phyloP scores from a whole-genome alignment of 306 rosid genomes.

The Prunus kanzakura region DNA sequence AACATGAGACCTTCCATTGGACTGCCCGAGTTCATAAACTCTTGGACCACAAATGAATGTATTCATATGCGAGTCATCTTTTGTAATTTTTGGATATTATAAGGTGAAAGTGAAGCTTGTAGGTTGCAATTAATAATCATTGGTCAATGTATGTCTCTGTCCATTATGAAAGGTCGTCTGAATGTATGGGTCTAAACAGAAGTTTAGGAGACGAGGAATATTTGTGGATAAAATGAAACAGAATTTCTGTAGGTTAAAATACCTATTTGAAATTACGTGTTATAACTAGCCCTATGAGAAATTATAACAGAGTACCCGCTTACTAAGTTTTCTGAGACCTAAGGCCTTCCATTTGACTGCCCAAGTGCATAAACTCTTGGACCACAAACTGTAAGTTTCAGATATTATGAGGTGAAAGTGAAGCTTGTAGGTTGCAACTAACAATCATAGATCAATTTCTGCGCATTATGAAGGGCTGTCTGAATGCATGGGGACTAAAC shows the following conservation, averaged over 20 bases:
- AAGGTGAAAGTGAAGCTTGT: slow-evolving; percentile 5
- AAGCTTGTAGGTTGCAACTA: not conserved
- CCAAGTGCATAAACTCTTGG: not conserved
- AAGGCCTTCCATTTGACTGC: not conserved
- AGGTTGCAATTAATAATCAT: not conserved
- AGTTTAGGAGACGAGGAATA: not conserved
- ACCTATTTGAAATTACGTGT: not conserved
- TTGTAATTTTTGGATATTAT: not conserved
- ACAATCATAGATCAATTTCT: not conserved
- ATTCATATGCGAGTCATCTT: no score
- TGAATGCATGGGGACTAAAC: not conserved
- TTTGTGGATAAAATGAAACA: not conserved
- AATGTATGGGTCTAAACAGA: not conserved
- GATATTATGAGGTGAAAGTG: slow-evolving; percentile 6
- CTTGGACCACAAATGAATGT: not conserved
- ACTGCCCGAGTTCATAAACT: not conserved
- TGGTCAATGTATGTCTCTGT: not conserved
- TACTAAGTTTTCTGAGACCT: not conserved
- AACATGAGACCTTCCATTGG: not conserved
- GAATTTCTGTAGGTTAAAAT: not conserved
- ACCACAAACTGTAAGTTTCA: not conserved
- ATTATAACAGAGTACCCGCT: not conserved
- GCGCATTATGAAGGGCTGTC: not conserved
- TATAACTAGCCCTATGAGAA: not conserved
- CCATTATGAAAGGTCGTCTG: not conserved